Conservation (phyloP, 1,139 yeast genomes). For the Debaryomyces psychrophilus region DNA sequence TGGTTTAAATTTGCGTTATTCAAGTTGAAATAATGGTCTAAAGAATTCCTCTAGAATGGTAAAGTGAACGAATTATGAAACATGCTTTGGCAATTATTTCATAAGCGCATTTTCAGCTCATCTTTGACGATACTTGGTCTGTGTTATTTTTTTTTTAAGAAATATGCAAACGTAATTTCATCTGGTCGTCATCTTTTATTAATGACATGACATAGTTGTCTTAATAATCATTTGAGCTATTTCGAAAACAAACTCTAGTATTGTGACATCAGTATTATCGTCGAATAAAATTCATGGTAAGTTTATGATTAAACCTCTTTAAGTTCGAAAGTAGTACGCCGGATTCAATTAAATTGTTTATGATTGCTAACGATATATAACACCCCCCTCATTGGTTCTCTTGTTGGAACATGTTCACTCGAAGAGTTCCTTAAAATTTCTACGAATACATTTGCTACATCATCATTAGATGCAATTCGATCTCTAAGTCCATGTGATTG, state of each 20-base stretch:
- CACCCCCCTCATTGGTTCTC: conserved; percentile 3
- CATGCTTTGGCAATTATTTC: too few relatives aligned
- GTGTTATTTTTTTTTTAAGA: too few relatives aligned
- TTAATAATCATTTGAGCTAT: conserved; percentile 5
- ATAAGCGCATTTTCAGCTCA: too few relatives aligned
- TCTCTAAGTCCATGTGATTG: conserved; percentile 8
- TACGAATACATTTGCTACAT: conserved; percentile 2
- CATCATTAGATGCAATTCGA: conserved; percentile 1
- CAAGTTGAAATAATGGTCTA: too few relatives aligned
- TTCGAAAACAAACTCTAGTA: not conserved
- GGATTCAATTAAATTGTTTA: conserved; percentile 11
- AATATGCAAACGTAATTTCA: conserved; percentile 14
- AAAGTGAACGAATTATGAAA: too few relatives aligned
- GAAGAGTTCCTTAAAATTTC: conserved; percentile 2
- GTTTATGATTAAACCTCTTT: conserved; percentile 13
- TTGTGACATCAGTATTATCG: conserved; percentile 19
- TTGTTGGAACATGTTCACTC: not conserved
- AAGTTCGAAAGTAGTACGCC: conserved; percentile 15
- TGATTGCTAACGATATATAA: conserved; percentile 18
- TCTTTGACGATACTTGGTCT: too few relatives aligned
- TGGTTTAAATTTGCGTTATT: too few relatives aligned
- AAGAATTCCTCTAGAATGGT: too few relatives aligned
- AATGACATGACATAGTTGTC: conserved; percentile 8
- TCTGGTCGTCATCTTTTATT: conserved; percentile 10
- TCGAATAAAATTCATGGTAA: conserved; percentile 16